phyloP scores from a whole-genome alignment of 305 asterid species.

The Fraxinus paxiana region DNA sequence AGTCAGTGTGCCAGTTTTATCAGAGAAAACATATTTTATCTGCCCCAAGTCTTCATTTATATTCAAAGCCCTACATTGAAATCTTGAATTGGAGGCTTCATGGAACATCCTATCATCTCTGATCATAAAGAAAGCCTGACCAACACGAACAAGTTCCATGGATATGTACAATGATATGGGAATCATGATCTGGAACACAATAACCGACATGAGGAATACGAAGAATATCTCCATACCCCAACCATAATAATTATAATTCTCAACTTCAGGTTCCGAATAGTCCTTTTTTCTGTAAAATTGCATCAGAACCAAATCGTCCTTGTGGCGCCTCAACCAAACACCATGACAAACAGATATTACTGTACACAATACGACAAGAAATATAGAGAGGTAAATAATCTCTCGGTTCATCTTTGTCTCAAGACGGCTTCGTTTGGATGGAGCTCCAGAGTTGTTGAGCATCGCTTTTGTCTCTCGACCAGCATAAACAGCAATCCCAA shows the following conservation, averaged over 20 bases:
- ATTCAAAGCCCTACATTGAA: constrained; percentile 93
- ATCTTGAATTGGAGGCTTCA: constrained; percentile 65
- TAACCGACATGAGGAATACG: constrained; percentile 85
- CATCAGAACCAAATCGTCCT: constrained; percentile 66
- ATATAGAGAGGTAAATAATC: constrained; percentile 69
- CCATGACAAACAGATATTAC: constrained; percentile 68
- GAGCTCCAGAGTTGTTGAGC: constrained; percentile 98
- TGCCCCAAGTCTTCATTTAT: constrained; percentile 99
- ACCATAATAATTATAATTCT: constrained; percentile 77
- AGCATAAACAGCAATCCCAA: constrained; percentile 83
- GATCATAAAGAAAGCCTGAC: constrained; percentile 97
- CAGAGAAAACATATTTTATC: constrained; percentile 89
- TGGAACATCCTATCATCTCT: constrained; percentile 68
- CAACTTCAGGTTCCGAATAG: constrained; percentile 46
- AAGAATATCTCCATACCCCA: constrained; percentile 86
- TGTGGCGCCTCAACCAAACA: constrained; percentile 73
- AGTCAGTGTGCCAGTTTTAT: constrained; percentile 93
- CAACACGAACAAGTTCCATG: constrained; percentile 96
- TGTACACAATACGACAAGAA: constrained; percentile 58
- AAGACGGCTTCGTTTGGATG: constrained; percentile 86
- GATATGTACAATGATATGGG: constrained; percentile 96
- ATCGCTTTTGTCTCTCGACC: constrained; percentile 93
- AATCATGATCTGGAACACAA: constrained; percentile 95
- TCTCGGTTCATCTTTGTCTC: constrained; percentile 87
- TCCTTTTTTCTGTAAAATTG: constrained; percentile 76